Conservation (phyloP, 2,329 filamentous ascomycete genomes). For the Apiospora saccharicola region DNA sequence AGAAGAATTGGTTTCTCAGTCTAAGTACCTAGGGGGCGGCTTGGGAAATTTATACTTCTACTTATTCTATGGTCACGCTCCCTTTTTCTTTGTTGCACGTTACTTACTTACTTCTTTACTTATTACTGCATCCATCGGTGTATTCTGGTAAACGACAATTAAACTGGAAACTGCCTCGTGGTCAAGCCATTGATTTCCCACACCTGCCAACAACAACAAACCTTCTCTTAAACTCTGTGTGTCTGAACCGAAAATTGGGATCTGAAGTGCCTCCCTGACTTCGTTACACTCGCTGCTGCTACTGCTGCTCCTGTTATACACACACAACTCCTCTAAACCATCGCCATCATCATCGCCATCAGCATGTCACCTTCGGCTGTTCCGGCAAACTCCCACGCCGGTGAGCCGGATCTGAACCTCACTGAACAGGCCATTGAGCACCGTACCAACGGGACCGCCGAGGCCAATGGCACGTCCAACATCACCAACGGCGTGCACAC, state of each 20-base stretch:
- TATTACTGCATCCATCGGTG: not conserved
- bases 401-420: conserved; percentile 58
- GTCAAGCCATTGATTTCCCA: conserved; percentile 1
- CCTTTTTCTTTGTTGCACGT: conserved; percentile 3
- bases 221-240: not conserved
- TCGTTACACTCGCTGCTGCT: not conserved
- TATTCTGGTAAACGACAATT: not conserved
- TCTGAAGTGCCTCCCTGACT: not conserved
- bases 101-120: not conserved
- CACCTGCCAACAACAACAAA: not conserved
- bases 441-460: conserved; percentile 49
- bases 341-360: conserved; percentile 26
- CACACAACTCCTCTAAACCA: not conserved
- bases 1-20: conserved; percentile 13
- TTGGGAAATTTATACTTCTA: conserved; percentile 8
- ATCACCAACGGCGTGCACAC: conserved; percentile 41
- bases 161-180: conserved; percentile 15
- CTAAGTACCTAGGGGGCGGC: not conserved
- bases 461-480: conserved; percentile 41
- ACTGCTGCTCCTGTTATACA: not conserved
- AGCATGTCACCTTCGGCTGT: conserved; percentile 58
- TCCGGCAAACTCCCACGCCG: conserved; percentile 46
- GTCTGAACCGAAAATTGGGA: not conserved
- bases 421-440: conserved; percentile 60
- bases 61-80: conserved; percentile 6